Evolutionary conservation across 2,329 filamentous ascomycete genomes (phyloP), one percentile per base, ranked within the genome.

Genomic region (Triangularia setosa): DNA sequence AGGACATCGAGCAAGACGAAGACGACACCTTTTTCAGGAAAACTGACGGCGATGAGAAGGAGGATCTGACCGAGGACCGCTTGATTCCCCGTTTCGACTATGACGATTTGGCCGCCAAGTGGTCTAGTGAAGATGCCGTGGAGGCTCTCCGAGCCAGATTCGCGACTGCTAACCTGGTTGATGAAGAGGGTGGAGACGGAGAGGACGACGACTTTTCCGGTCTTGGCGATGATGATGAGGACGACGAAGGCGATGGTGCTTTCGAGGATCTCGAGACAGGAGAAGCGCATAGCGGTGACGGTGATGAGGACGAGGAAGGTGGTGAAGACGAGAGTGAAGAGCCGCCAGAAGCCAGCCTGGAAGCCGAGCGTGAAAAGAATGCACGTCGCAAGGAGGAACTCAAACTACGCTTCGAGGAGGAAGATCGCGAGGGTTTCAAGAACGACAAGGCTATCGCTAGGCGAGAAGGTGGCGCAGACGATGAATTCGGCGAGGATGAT

Each of bases 401-500:
- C 61, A 96, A 92, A 75, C 82, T 96, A 60, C 88, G 96, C 1
- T 99, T 99, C 73, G 95, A 99, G 73, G 93, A 98, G 76, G 95
- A 99, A 81, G 95, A 99, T 74, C 86, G 92, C n/a, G 95, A 99
- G 74, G 95, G 95, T 0, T 93, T 97, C 75, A 87, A 91, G 72
- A 96, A 96, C 73, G 92, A 95, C 77, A 96, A 96, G 74, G 88
- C 91, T 27, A 87, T 89, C 59, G 90, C 90, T 11, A 85, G 90
- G 35, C 83, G 86, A 68, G 90, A 92, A 69, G 87, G 85, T 28
- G 89, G 84, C 33, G 83, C 84, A 2, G 81, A 87, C 5, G 87
- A 94, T 61, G 90, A 96, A 73, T 98, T 96, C 72, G 95, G 93
- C 60, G 95, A 99, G 77, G 95, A 99, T 74, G 92, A 99, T 63